These are phyloP conservation scores for Lachancea sp. DNA, from an alignment of 805 yeast species.

Conservation along the genomic window DNA sequence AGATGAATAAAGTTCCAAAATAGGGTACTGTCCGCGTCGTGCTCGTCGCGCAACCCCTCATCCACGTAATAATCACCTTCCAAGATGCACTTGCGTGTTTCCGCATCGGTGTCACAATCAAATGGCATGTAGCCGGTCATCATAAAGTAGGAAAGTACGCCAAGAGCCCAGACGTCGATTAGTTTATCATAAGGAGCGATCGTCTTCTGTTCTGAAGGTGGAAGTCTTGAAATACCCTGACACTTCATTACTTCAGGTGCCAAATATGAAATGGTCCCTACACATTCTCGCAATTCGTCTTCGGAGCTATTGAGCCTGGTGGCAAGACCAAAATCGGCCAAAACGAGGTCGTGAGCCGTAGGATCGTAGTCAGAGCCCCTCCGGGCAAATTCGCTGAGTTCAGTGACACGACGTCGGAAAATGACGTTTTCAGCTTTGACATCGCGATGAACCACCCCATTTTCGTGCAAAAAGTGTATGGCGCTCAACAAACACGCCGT, in stretches of 20 bases:
- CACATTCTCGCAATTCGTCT: slow-evolving; percentile 40
- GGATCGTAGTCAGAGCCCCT: slow-evolving; percentile 21
- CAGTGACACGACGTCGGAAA: slow-evolving; percentile 31
- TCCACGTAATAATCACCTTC: slow-evolving; percentile 54
- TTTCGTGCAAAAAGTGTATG: slow-evolving; percentile 49
- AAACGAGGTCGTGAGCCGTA: slow-evolving; percentile 30
- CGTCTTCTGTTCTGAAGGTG: slow-evolving; percentile 12
- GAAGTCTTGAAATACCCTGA: slow-evolving; percentile 24
- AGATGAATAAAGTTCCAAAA: slow-evolving; percentile 52
- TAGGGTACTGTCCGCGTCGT: slow-evolving; percentile 36
- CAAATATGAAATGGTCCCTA: slow-evolving; percentile 68
- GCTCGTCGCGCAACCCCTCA: slow-evolving; percentile 53
- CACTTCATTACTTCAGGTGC: slow-evolving; percentile 61
- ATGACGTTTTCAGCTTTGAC: slow-evolving; percentile 66
- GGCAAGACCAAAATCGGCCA: slow-evolving; percentile 54
- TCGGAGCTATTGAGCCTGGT: slow-evolving; percentile 37
- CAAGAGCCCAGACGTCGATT: slow-evolving; percentile 73
- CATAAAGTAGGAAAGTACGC: slow-evolving; percentile 64
- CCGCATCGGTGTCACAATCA: slow-evolving; percentile 64
- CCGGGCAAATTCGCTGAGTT: not conserved
- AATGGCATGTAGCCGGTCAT: slow-evolving; percentile 72
- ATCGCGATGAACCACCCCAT: slow-evolving; percentile 64
- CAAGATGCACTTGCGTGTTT: slow-evolving; percentile 58
- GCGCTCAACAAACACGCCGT: slow-evolving; percentile 48
- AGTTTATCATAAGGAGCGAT: slow-evolving; percentile 43